Evolutionary conservation across 1,284 basidiomycete species (phyloP), one percentile per base, ranked within the genome.

Genomic region (Flammula alnicola): DNA sequence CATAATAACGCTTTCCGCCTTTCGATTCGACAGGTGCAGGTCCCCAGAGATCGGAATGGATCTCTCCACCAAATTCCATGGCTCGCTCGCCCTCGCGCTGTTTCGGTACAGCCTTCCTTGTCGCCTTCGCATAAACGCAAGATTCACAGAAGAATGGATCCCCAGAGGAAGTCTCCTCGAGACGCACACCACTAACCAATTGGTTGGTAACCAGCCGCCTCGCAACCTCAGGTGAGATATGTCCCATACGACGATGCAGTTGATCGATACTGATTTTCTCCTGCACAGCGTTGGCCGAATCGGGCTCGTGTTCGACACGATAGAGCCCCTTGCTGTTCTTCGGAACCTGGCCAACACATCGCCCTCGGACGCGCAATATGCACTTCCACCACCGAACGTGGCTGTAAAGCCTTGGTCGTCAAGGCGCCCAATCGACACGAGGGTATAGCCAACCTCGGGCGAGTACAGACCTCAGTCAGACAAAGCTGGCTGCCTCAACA

Each of bases 191-290:
- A 16, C 61, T 66, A 1, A 71, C 59, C 26, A 66, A 52, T 10
- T 65, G 64, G 7, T 67, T 52, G 12, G 46, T 44, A 4, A 71
- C 51, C 8, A 72, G 58, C 4, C 52, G 14, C 3, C 45, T 22
- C 9, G 63, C 63, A 5, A 58, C 45, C 5, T 41, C 52, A 10
- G 62, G 63, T 1, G 65, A 58, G 5, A 75, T 71, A 37, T 76
- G 74, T 0, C 69, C 68, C 51, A 72, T 56, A 0, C 54, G 49
- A 2, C 54, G 52, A 37, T 77, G 72, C 0, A 73, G 41, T 22
- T 71, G 59, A 30, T 67, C 58, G 0, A 72, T 8, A 3, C 59
- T 66, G 5, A 73, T 14, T 0, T 3, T 23, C 27, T 69, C 60
- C 72, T 73, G 61, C 25, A 37, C 36, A 16, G 37, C 39, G n/a